Conservation (phyloP, 352 stramenopile genomes). For the Globisporangium sylvaticum region DNA sequence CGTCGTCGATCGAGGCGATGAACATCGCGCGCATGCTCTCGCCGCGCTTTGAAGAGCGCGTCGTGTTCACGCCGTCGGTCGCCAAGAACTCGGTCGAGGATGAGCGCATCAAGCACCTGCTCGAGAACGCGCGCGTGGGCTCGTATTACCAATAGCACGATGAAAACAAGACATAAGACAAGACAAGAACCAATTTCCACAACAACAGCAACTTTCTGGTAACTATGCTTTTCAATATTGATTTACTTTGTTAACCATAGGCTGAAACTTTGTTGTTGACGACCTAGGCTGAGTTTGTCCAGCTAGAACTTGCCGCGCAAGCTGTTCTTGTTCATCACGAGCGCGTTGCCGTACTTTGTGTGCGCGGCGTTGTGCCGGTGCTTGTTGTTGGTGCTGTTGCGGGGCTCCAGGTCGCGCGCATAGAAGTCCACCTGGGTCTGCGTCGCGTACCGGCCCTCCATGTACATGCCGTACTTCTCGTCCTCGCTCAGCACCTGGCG, state of each 20-base stretch:
- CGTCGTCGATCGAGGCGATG: conserved; percentile 74
- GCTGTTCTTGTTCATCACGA: conserved; percentile 48
- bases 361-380: conserved; percentile 46
- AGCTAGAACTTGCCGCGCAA: conserved; percentile 51
- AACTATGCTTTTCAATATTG: conserved; percentile 2
- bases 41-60: conserved; percentile 56
- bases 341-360: conserved; percentile 69
- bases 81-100: conserved; percentile 52
- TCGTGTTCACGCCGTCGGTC: conserved; percentile 50
- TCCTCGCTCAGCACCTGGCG: conserved; percentile 24
- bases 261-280: neutral
- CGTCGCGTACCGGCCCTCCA: conserved; percentile 50
- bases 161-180: neutral
- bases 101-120: conserved; percentile 53
- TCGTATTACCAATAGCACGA: conserved; percentile 58
- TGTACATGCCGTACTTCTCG: conserved; percentile 51
- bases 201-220: neutral
- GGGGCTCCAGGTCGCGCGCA: conserved; percentile 35
- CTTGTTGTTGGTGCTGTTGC: conserved; percentile 41
- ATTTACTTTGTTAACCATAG: neutral
- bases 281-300: neutral
- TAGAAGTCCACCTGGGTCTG: conserved; percentile 64
- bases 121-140: conserved; percentile 46
- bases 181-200: neutral
- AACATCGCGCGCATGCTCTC: conserved; percentile 81